phyloP scores from a whole-genome alignment of 192 early-diverging fungal species.

The Backusella australiensis region DNA sequence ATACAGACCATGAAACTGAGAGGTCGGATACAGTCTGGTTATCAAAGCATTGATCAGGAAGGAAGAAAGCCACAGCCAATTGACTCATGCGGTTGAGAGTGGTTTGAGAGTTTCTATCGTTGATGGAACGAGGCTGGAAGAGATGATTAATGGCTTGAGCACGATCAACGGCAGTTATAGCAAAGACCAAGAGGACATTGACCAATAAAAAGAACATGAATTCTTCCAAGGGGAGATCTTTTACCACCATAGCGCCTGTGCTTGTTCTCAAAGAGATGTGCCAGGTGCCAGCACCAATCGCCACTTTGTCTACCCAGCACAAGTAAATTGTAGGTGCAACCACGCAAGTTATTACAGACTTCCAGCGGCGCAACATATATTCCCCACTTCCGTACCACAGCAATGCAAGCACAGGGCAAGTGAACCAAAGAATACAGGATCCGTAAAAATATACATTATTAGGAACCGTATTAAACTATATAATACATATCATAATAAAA shows the following conservation, averaged over 20 bases:
- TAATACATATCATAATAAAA: background rate
- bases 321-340: slow-evolving; percentile 43
- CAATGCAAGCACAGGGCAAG: slow-evolving; percentile 44
- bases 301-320: slow-evolving; percentile 45
- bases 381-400: slow-evolving; percentile 48
- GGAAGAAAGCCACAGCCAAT: slow-evolving; percentile 18
- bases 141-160: slow-evolving; percentile 26
- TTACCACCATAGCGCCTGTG: slow-evolving; percentile 36
- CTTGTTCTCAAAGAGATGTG: slow-evolving; percentile 38
- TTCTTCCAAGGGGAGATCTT: slow-evolving; percentile 52
- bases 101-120: background rate
- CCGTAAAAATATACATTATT: slow-evolving; percentile 42
- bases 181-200: slow-evolving; percentile 38
- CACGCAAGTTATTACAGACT: slow-evolving; percentile 19
- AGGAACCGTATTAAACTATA: slow-evolving; percentile 30
- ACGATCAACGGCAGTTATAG: slow-evolving; percentile 32
- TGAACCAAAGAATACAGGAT: slow-evolving; percentile 44
- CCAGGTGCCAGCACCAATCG: slow-evolving; percentile 47
- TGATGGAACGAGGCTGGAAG: slow-evolving; percentile 11
- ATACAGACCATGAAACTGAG: slow-evolving; percentile 14
- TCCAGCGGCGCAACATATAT: slow-evolving; percentile 40
- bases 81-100: background rate
- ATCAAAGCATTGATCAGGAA: slow-evolving; percentile 18
- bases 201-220: slow-evolving; percentile 48
- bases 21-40: slow-evolving; percentile 18